These are phyloP conservation scores for Claviceps africana DNA, from an alignment of 2,329 filamentous ascomycete species.

Conservation along the genomic window DNA sequence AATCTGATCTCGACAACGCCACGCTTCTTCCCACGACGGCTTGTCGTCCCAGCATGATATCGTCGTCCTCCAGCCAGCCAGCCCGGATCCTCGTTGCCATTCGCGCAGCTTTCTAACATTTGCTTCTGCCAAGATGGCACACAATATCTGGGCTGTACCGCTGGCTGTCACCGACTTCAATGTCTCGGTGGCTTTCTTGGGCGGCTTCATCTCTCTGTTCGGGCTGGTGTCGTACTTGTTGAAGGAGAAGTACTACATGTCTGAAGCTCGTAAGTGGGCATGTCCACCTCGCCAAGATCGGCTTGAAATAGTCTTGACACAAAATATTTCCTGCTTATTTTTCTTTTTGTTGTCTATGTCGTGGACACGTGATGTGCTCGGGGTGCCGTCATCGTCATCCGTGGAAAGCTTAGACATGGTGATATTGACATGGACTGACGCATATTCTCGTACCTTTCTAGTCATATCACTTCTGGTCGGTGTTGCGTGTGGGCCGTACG, in stretches of 20 bases:
- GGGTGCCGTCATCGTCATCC: no score
- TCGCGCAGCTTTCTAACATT: slow-evolving; percentile 10
- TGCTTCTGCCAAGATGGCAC: slow-evolving; percentile 10
- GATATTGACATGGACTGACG: neutral
- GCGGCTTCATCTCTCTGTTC: slow-evolving; percentile 82
- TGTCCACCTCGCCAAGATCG: no score
- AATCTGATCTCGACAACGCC: neutral
- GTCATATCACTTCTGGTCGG: slow-evolving; percentile 76
- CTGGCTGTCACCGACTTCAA: slow-evolving; percentile 66
- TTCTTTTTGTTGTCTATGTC: neutral
- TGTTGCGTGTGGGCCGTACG: slow-evolving; percentile 64
- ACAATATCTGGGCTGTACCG: slow-evolving; percentile 19
- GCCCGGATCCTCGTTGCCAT: neutral
- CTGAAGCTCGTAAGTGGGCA: slow-evolving; percentile 60
- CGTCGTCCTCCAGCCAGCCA: slow-evolving; percentile 1
- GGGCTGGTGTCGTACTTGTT: slow-evolving; percentile 78
- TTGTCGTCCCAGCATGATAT: slow-evolving; percentile 4
- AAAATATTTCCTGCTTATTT: neutral
- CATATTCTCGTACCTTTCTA: neutral
- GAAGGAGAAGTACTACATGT: slow-evolving; percentile 84
- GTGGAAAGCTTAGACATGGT: no score
- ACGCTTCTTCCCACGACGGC: neutral
- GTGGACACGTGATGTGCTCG: no score
- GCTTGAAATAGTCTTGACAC: no score
- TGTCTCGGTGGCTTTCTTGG: slow-evolving; percentile 64